Percentiles rank a stretch among this genome's conserved stretches.
Conservation (phyloP, 2,329 filamentous ascomycete genomes). For the Fusarium pseudograminearum region DNA sequence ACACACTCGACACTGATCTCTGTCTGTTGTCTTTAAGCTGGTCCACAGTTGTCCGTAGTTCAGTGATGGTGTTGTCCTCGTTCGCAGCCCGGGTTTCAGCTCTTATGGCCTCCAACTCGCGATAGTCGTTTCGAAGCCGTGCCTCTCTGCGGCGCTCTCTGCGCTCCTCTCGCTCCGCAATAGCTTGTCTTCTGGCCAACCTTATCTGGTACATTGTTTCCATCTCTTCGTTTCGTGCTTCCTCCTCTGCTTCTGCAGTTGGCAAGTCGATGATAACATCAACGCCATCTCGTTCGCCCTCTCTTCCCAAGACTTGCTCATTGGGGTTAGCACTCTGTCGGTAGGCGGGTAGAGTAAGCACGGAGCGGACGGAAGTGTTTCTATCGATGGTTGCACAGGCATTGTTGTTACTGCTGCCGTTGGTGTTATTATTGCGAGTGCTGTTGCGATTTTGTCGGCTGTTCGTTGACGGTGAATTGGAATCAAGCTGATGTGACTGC, state of each 20-base stretch:
- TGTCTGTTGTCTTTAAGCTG: conserved; percentile 70
- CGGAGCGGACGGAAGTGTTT: conserved; percentile 88
- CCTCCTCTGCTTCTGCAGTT: conserved; percentile 81
- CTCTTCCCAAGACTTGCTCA: conserved; percentile 86
- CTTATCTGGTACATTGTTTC: conserved; percentile 91
- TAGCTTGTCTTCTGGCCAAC: conserved; percentile 78
- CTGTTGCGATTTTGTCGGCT: conserved; percentile 32
- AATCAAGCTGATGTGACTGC: conserved; percentile 47
- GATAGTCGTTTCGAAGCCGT: conserved; percentile 75
- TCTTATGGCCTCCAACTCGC: conserved; percentile 75
- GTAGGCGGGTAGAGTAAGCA: conserved; percentile 93
- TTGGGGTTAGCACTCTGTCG: conserved; percentile 76
- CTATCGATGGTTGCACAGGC: conserved; percentile 71
- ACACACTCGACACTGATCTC: conserved; percentile 78
- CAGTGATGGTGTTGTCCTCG: conserved; percentile 65
- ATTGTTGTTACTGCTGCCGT: conserved; percentile 33
- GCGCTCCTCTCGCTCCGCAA: conserved; percentile 82
- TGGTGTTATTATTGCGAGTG: conserved; percentile 18
- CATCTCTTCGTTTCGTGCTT: conserved; percentile 89
- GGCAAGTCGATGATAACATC: conserved; percentile 91
- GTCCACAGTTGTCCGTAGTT: conserved; percentile 67
- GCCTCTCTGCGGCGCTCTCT: conserved; percentile 78
- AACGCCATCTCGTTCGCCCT: conserved; percentile 91
- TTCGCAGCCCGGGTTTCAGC: conserved; percentile 63
- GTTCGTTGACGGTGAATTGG: conserved; percentile 31